Base-by-base conservation (phyloP, 805 yeast species). In the Candida nitratophila region DNA sequence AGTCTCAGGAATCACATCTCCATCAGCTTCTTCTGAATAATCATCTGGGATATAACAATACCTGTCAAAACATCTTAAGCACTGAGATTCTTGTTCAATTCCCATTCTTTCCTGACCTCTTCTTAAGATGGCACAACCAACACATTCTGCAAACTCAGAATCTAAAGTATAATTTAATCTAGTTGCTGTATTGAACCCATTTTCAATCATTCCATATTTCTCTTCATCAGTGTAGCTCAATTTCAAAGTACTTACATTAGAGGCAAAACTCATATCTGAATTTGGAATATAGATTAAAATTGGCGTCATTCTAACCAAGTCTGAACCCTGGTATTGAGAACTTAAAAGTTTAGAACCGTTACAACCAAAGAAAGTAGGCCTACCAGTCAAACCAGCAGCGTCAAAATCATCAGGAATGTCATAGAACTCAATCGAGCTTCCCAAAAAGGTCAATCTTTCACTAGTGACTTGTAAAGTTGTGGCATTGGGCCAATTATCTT, bases 361-460 rank as follows among this genome's bases (percentile, higher is more conserved):
- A 64, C 96, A 86, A 26, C 96, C 96, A 59, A 87, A 87, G 64
- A 87, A 86, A 1, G 79, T 71, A 26, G 95, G 95, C 48, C 64
- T 71, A 16, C 76, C 63, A 26, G 82, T 80, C 47, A 84, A 69
- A 41, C 82, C 83, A 47, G 65, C 51, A 42, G 71, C 69, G 31
- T 74, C 60, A 57, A 86, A 83, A 1, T 86, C 76, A 35, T 70
- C 65, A 9, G 96, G 95, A 30, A 86, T 83, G 48, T 80, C 72
- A 16, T 93, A 93, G 66, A 82, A 84, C 2, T 77, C 62, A 17
- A 80, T 73, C 3, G 49, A 45, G 52, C 77, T 74, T 19, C 22
- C 17, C 3, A 15, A 14, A 16, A 3, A 7, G 3, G n/a, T 12
- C 4, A 38, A 29, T 38, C 87, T 71, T 46, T 69, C 67, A 53